Percentiles rank a stretch among this genome's conserved stretches.
phyloP scores from a whole-genome alignment of 1,284 basidiomycete genomes.

The Rhodotorula sp. region DNA sequence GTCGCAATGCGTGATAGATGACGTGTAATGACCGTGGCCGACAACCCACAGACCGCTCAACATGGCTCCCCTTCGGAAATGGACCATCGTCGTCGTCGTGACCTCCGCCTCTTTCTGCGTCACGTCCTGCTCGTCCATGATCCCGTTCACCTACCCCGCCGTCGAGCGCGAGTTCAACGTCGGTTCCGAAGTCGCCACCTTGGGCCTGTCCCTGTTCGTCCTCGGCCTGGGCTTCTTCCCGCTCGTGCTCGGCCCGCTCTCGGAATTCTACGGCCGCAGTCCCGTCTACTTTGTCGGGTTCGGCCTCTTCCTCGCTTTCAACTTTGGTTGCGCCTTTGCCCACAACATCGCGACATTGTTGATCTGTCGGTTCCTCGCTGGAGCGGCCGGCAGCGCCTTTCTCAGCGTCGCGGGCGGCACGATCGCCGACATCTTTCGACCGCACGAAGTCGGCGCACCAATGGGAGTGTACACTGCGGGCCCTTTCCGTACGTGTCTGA shows the following conservation, averaged over 20 bases:
- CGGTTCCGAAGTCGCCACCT: conserved; percentile 65
- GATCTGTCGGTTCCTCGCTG: conserved; percentile 69
- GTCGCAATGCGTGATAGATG: no score
- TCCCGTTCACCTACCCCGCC: conserved; percentile 63
- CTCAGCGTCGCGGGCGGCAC: conserved; percentile 76
- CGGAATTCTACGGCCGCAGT: conserved; percentile 35
- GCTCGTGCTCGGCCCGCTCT: conserved; percentile 40
- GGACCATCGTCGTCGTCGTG: conserved; percentile 22
- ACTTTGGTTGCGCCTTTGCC: conserved; percentile 68
- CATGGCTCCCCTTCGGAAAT: conserved; percentile 9
- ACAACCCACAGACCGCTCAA: conserved; percentile 22
- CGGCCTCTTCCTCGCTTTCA: conserved; percentile 48
- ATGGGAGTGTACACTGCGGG: conserved; percentile 68
- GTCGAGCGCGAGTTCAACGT: conserved; percentile 63
- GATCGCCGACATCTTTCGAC: conserved; percentile 66
- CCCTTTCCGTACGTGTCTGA: conserved; percentile 18
- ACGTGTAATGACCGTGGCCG: no score
- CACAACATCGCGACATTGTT: conserved; percentile 58
- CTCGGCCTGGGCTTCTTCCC: conserved; percentile 35
- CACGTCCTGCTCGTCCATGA: conserved; percentile 65
- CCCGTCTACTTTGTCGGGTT: conserved; percentile 41
- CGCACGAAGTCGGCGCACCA: conserved; percentile 66
- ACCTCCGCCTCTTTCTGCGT: conserved; percentile 19
- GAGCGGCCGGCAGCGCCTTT: conserved; percentile 68
- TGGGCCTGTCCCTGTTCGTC: conserved; percentile 68